Percentiles rank a stretch among this genome's conserved stretches.
phyloP scores from a whole-genome alignment of 2,329 filamentous ascomycete genomes.

The Pseudocercospora musae region DNA sequence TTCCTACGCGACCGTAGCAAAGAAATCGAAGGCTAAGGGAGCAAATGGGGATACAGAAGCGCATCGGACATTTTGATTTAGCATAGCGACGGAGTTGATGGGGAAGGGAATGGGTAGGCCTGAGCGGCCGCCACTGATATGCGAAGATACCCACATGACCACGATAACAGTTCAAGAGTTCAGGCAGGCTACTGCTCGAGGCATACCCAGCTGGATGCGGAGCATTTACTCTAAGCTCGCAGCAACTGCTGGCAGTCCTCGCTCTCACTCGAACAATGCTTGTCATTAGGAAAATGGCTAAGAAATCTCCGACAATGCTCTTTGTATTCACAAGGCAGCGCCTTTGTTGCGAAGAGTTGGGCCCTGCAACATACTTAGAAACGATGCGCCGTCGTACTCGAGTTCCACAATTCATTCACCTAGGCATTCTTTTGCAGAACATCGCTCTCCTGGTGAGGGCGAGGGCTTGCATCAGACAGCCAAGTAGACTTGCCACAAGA shows the following conservation, averaged over 20 bases:
- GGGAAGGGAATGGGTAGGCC: neutral
- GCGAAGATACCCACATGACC: slow-evolving; percentile 4
- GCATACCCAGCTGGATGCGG: neutral
- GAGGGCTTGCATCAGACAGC: neutral
- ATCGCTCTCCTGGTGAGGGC: neutral
- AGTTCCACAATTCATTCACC: neutral
- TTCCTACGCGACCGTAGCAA: slow-evolving; percentile 47
- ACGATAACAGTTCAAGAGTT: neutral
- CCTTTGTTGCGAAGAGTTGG: neutral
- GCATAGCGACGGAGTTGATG: slow-evolving; percentile 1
- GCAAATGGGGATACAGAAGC: neutral
- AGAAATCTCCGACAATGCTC: neutral
- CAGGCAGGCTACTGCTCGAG: neutral
- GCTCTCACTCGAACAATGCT: neutral
- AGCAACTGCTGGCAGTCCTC: neutral
- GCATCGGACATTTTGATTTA: neutral
- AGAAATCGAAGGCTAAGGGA: slow-evolving; percentile 45
- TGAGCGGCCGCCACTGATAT: neutral
- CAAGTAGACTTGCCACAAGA: neutral
- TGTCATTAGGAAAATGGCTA: neutral
- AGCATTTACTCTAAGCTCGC: too few relatives aligned
- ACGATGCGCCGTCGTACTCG: neutral
- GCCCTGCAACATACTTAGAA: neutral
- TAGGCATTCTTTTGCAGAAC: neutral
- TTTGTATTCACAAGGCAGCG: neutral